Percentiles rank a stretch among this genome's conserved stretches.
These are phyloP conservation scores for Moniliella sp. DNA, from an alignment of 1,284 basidiomycete species.

Conservation along the genomic window DNA sequence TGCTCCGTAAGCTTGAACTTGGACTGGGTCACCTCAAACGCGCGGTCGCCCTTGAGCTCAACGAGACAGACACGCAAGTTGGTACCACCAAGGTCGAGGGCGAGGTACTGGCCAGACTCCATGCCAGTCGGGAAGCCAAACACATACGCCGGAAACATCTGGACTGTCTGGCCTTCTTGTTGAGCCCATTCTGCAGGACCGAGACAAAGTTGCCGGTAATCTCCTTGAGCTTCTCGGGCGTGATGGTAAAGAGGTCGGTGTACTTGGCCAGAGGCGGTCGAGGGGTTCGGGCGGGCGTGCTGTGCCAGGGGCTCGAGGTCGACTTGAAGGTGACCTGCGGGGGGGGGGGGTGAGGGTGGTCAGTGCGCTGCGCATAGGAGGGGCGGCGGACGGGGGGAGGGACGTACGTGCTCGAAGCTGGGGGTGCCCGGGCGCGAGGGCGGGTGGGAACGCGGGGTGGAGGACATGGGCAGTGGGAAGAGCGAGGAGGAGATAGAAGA, in stretches of 20 bases:
- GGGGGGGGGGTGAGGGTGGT: too few species aligned
- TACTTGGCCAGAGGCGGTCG: too few species aligned
- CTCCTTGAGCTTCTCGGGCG: slow-evolving; percentile 20
- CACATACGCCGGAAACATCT: slow-evolving; percentile 88
- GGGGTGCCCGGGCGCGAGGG: too few species aligned
- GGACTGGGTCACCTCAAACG: slow-evolving; percentile 91
- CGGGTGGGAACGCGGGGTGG: too few species aligned
- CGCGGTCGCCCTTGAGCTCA: slow-evolving; percentile 65
- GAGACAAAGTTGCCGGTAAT: slow-evolving; percentile 91
- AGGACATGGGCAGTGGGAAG: too few species aligned
- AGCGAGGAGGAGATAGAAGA: too few species aligned
- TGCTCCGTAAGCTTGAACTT: slow-evolving; percentile 93
- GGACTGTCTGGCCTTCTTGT: slow-evolving; percentile 68
- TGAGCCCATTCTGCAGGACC: slow-evolving; percentile 62
- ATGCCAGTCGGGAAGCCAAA: slow-evolving; percentile 85
- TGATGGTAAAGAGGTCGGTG: slow-evolving; percentile 25
- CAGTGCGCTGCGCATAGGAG: too few species aligned
- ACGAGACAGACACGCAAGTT: slow-evolving; percentile 95
- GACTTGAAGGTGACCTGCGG: too few species aligned
- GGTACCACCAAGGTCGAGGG: slow-evolving; percentile 76
- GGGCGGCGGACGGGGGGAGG: too few species aligned
- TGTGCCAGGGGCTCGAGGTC: too few species aligned
- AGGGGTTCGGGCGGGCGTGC: too few species aligned
- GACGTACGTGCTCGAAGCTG: too few species aligned
- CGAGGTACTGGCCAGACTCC: slow-evolving; percentile 73